Conservation (phyloP, 768 basidiomycete genomes). For the Podaxis pistillaris region DNA sequence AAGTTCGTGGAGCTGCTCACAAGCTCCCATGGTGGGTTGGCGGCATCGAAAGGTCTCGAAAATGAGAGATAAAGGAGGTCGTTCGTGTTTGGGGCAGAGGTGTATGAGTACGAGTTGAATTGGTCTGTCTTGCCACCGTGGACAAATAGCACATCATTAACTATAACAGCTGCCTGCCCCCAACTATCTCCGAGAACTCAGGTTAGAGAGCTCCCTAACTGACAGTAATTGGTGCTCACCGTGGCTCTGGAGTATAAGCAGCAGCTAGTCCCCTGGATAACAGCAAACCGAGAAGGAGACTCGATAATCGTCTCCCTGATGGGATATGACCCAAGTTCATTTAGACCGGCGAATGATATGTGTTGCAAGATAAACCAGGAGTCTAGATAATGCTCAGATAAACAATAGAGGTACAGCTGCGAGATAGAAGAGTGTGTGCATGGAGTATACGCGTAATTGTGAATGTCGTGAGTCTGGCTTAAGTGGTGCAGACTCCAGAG, state of each 20-base stretch:
- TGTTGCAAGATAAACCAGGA: neutral
- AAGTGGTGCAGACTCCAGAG: neutral
- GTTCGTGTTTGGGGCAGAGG: slow-evolving; percentile 68
- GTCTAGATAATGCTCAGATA: slow-evolving; percentile 1
- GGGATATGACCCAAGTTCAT: slow-evolving; percentile 6
- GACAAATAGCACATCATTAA: slow-evolving; percentile 61
- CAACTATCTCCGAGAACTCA: slow-evolving; percentile 51
- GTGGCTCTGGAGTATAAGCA: slow-evolving; percentile 7
- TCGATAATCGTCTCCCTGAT: neutral
- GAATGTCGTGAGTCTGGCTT: slow-evolving; percentile 1
- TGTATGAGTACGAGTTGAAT: slow-evolving; percentile 67
- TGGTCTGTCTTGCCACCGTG: slow-evolving; percentile 83
- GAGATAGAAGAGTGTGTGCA: neutral
- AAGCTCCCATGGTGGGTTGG: slow-evolving; percentile 68
- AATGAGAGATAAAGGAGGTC: slow-evolving; percentile 74
- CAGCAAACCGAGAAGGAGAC: neutral
- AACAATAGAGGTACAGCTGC: neutral
- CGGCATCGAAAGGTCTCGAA: slow-evolving; percentile 51
- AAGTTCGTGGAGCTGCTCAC: slow-evolving; percentile 45
- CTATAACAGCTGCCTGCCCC: slow-evolving; percentile 71
- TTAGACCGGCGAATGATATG: neutral
- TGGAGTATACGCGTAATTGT: slow-evolving; percentile 1
- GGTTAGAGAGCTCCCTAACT: neutral
- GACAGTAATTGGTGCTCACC: neutral
- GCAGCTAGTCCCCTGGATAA: neutral